phyloP scores from a whole-genome alignment of 73 alveolate genomes.

The Stentor roeselii region DNA sequence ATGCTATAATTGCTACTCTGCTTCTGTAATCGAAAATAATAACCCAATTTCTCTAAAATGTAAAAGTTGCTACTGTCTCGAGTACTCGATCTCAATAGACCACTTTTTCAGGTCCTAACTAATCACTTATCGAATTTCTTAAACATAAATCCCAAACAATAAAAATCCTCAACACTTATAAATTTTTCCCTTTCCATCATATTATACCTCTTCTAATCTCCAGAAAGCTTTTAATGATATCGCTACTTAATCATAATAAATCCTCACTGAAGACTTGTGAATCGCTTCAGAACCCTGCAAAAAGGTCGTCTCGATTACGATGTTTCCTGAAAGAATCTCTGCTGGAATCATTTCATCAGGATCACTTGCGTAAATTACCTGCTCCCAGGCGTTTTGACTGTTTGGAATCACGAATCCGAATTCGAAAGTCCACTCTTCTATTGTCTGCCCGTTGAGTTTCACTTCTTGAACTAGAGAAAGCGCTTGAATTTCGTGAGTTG shows the following conservation, averaged over 20 bases:
- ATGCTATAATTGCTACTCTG: too few relatives aligned
- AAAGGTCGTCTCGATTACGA: background rate
- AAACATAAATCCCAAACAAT: too few relatives aligned
- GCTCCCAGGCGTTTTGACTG: background rate
- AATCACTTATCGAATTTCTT: too few relatives aligned
- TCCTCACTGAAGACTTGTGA: background rate
- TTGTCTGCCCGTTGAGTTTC: background rate
- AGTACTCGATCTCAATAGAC: too few relatives aligned
- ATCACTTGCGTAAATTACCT: background rate
- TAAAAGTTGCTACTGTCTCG: too few relatives aligned
- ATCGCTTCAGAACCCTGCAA: background rate
- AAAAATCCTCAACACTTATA: too few relatives aligned
- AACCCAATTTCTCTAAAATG: too few relatives aligned
- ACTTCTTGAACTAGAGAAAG: background rate
- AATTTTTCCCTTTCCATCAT: too few relatives aligned
- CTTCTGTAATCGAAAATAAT: too few relatives aligned
- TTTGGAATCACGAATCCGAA: background rate
- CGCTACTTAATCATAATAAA: background rate
- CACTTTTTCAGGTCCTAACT: too few relatives aligned
- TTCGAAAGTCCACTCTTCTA: background rate
- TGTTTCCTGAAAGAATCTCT: background rate
- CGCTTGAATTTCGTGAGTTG: background rate
- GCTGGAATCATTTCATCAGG: background rate
- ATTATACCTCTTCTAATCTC: too few relatives aligned
- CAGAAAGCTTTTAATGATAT: too few relatives aligned